These are phyloP conservation scores for Leishmania braziliensis DNA, from an alignment of 208 protist species.

Conservation along the genomic window DNA sequence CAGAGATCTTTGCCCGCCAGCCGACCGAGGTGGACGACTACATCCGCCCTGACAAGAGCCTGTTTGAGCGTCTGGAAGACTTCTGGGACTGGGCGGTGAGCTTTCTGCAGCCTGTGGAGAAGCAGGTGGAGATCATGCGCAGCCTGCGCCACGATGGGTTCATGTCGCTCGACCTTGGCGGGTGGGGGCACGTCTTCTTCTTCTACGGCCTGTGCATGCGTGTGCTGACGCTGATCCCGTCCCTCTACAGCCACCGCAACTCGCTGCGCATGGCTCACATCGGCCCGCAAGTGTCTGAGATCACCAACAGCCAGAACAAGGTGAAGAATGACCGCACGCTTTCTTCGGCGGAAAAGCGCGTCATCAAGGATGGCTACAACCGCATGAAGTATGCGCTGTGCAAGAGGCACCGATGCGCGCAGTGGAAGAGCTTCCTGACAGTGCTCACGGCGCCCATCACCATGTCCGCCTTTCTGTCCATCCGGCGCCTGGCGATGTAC, in stretches of 20 bases:
- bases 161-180: constrained; percentile 69
- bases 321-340: constrained; percentile 83
- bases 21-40: constrained; percentile 87
- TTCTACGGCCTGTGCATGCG: constrained; percentile 80
- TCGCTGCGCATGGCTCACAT: constrained; percentile 79
- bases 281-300: constrained; percentile 72
- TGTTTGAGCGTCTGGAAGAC: constrained; percentile 84
- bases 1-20: constrained; percentile 84
- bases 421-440: constrained; percentile 82
- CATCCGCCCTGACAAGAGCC: constrained; percentile 82
- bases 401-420: constrained; percentile 82
- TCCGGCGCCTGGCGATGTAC: constrained; percentile 81
- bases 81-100: constrained; percentile 88
- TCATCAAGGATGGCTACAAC: constrained; percentile 88
- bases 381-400: constrained; percentile 85
- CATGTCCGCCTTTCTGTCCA: constrained; percentile 86
- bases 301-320: constrained; percentile 77
- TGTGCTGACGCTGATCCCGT: constrained; percentile 74
- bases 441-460: constrained; percentile 78
- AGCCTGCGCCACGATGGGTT: constrained; percentile 69
- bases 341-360: constrained; percentile 78
- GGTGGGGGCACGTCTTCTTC: constrained; percentile 86
- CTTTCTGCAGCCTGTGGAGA: constrained; percentile 87
- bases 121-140: constrained; percentile 87
- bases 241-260: constrained; percentile 86